These are phyloP conservation scores for Trichoderma pleuroti DNA, from an alignment of 2,329 filamentous ascomycete species.

Conservation along the genomic window DNA sequence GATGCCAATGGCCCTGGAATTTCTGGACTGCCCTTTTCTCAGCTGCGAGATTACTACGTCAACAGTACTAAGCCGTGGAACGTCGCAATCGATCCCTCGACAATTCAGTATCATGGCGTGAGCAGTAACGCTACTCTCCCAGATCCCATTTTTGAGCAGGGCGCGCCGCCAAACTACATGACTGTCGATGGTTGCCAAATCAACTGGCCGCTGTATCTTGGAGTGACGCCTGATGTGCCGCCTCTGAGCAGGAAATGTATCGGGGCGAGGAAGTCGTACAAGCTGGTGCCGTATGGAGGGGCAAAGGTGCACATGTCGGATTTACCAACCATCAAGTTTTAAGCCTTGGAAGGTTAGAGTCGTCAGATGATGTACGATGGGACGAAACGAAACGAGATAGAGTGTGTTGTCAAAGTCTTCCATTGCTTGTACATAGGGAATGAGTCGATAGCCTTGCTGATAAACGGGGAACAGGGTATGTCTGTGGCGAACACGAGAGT, in stretches of 20 bases:
- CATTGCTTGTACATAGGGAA: neutral
- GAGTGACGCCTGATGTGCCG: conserved; percentile 31
- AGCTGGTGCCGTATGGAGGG: conserved; percentile 44
- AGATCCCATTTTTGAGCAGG: conserved; percentile 27
- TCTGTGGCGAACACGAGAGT: neutral
- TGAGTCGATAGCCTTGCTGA: neutral
- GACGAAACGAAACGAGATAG: too few species aligned
- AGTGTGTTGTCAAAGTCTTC: neutral
- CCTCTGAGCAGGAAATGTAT: conserved; percentile 22
- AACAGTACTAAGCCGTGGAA: conserved; percentile 30
- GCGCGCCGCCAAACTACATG: conserved; percentile 35
- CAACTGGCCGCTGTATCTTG: conserved; percentile 29
- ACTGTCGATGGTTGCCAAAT: conserved; percentile 39
- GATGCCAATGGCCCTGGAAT: conserved; percentile 22
- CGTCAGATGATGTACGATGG: neutral
- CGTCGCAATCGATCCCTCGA: conserved; percentile 30
- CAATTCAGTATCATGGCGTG: conserved; percentile 26
- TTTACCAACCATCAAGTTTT: conserved; percentile 19
- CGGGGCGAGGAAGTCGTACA: conserved; percentile 31
- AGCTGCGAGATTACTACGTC: conserved; percentile 33
- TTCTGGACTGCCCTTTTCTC: conserved; percentile 24
- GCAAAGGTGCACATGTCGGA: conserved; percentile 43
- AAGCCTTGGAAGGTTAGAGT: neutral
- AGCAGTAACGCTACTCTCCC: conserved; percentile 28
- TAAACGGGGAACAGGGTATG: neutral